Evolutionary conservation across 345 rosid species (phyloP).

Genomic region (Kernera saxatilis): DNA sequence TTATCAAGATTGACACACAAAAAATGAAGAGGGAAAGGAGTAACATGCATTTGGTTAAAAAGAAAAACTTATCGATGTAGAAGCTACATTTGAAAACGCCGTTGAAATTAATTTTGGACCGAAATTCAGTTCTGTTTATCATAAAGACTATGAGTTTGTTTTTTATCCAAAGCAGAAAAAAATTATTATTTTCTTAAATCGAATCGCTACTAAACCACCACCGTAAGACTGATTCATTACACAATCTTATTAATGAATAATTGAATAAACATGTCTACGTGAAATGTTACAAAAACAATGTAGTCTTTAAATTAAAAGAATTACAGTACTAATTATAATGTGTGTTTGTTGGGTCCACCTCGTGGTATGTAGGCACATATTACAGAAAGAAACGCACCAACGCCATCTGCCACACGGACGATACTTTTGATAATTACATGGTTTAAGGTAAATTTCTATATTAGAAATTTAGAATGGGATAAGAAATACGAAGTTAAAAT

Average conservation of each 20-base stretch:
- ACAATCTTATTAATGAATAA: neutral
- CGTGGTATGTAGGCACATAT: conserved; percentile 25
- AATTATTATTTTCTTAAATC: too few species aligned
- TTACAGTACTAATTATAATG: neutral
- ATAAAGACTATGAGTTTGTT: too few species aligned
- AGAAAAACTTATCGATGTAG: too few species aligned
- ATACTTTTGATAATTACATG: conserved; percentile 5
- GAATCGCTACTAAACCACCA: too few species aligned
- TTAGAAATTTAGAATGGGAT: neutral
- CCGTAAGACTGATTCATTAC: too few species aligned
- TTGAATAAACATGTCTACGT: neutral
- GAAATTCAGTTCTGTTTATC: too few species aligned
- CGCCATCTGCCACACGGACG: conserved; percentile 21
- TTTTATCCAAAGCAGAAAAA: too few species aligned
- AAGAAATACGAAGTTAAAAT: neutral
- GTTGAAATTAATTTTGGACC: too few species aligned
- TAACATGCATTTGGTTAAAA: too few species aligned
- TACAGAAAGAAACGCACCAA: conserved; percentile 31
- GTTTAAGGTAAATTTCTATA: conserved; percentile 11
- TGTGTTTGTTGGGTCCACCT: conserved; percentile 21
- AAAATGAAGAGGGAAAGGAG: too few species aligned
- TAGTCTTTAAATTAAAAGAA: neutral
- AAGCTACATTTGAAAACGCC: too few species aligned
- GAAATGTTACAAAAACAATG: neutral
- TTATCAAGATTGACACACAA: too few species aligned